Percentiles rank a stretch among this genome's conserved stretches.
Evolutionary conservation across 1,284 basidiomycete genomes (phyloP).

Genomic region (Ustilago sp.): DNA sequence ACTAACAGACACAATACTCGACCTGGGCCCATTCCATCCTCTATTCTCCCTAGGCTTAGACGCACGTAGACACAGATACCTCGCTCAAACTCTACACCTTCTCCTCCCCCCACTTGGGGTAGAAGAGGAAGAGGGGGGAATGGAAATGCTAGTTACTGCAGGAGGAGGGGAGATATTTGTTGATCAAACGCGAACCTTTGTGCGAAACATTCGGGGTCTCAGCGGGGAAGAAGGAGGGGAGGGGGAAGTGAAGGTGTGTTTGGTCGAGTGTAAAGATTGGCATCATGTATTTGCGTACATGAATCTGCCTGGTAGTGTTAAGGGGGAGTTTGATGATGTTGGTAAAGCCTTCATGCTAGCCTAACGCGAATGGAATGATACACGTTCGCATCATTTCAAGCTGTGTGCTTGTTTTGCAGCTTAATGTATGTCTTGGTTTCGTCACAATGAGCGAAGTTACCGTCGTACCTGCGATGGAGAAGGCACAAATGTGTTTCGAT

Average conservation of each 20-base stretch:
- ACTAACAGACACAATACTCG: conserved; percentile 16
- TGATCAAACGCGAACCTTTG: conserved; percentile 29
- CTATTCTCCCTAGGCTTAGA: conserved; percentile 27
- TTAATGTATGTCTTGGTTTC: not conserved
- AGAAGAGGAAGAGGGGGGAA: not conserved
- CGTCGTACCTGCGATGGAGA: too few relatives aligned
- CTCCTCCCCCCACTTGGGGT: not conserved
- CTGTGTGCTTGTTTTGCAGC: too few relatives aligned
- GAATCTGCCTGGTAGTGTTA: conserved; percentile 32
- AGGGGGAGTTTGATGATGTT: conserved; percentile 35
- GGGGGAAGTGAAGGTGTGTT: conserved; percentile 20
- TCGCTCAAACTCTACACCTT: conserved; percentile 26
- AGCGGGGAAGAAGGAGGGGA: not conserved
- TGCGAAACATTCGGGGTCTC: conserved; percentile 17
- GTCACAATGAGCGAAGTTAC: too few relatives aligned
- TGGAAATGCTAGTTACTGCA: conserved; percentile 28
- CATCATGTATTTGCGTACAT: conserved; percentile 43
- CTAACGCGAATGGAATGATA: conserved; percentile 1
- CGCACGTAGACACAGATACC: conserved; percentile 17
- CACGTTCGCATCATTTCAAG: not conserved
- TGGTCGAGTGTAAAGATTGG: conserved; percentile 36
- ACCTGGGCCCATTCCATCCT: conserved; percentile 38
- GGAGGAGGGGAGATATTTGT: conserved; percentile 31
- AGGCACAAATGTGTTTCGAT: too few relatives aligned
- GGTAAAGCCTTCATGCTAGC: conserved; percentile 35